A percentile compares a stretch with the other conserved stretches of the same genome.
phyloP scores from a whole-genome alignment of 1,139 yeast genomes.

The Hansenula anomala region DNA sequence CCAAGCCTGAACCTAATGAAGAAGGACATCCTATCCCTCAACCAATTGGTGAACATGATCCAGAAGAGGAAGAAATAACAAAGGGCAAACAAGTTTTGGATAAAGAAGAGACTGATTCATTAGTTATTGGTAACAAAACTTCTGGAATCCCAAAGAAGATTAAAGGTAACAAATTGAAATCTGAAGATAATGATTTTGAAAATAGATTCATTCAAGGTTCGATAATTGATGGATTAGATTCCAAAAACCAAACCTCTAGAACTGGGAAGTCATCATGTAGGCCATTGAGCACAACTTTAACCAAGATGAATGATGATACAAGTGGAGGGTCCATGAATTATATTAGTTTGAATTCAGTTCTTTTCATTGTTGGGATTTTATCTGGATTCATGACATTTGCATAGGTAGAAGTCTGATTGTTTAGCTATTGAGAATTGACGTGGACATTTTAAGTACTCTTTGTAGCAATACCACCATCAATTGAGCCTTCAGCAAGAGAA shows the following conservation, averaged over 20 bases:
- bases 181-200: neutral
- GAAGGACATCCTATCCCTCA: slow-evolving; percentile 2
- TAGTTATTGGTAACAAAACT: neutral
- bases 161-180: neutral
- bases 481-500: too few relatives aligned
- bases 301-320: neutral
- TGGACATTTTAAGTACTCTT: too few relatives aligned
- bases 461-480: too few relatives aligned
- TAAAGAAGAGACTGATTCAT: slow-evolving; percentile 4
- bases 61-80: neutral
- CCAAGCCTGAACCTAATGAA: neutral
- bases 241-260: too few relatives aligned
- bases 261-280: too few relatives aligned
- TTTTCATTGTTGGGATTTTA: neutral
- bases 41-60: slow-evolving; percentile 1
- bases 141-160: neutral
- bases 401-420: too few relatives aligned
- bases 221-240: too few relatives aligned
- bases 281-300: neutral
- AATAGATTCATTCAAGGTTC: too few relatives aligned
- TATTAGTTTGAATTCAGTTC: neutral
- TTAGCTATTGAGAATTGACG: too few relatives aligned
- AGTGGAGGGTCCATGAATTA: neutral
- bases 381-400: neutral
- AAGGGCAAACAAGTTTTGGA: slow-evolving; percentile 8